A percentile compares a stretch with the other conserved stretches of the same genome.
phyloP scores from a whole-genome alignment of 176 grass and related monocot genomes.

The Avena atlantica region DNA sequence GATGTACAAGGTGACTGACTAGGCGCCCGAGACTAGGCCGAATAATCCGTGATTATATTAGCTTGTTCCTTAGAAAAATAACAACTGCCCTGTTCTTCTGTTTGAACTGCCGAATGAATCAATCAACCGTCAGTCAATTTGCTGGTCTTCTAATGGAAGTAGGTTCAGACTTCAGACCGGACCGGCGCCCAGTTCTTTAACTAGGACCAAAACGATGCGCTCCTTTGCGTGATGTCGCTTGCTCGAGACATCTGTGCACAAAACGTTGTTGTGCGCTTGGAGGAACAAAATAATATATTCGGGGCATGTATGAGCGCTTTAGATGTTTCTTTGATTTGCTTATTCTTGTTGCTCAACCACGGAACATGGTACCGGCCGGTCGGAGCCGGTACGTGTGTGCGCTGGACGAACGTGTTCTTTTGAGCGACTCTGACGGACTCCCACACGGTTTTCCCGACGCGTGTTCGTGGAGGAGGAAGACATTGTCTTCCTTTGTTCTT shows the following conservation, averaged over 20 bases:
- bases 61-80: background rate
- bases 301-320: background rate
- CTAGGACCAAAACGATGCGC: background rate
- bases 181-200: slow-evolving; percentile 34
- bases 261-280: background rate
- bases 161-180: slow-evolving; percentile 9
- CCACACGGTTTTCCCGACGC: slow-evolving; percentile 36
- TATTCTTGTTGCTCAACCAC: background rate
- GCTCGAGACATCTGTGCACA: slow-evolving; percentile 5
- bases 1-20: background rate
- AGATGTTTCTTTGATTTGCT: background rate
- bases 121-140: slow-evolving; percentile 12
- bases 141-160: slow-evolving; percentile 42
- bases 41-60: background rate
- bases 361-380: background rate
- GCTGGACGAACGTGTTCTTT: background rate
- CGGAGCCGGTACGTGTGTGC: background rate
- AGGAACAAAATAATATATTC: background rate
- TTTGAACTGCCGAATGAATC: slow-evolving; percentile 1
- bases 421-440: background rate
- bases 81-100: background rate
- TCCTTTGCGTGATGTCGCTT: background rate
- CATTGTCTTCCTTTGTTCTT: background rate
- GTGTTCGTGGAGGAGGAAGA: slow-evolving; percentile 28
- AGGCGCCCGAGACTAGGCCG: background rate